Base-by-base conservation (phyloP, 2,329 filamentous ascomycete species). In the Ceratocystis albifundus region DNA sequence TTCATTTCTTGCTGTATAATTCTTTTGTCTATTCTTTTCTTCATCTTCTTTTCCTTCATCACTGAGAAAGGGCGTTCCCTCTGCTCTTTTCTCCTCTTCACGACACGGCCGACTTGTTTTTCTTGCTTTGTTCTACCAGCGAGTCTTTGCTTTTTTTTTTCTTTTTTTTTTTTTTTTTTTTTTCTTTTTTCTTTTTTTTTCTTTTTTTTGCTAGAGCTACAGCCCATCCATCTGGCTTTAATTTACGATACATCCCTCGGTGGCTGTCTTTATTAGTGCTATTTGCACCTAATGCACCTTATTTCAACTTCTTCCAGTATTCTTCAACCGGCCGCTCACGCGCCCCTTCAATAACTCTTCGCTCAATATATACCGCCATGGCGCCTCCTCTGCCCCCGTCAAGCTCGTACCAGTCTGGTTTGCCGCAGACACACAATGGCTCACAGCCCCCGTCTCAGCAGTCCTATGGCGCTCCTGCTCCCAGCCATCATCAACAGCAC, bases 401-500 rank as follows among this genome's bases (percentile, higher is more conserved):
- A 20, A 65, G 46, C 48, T 67, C 64, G 41, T 66, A 68, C 59
- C 62, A 63, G 46, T 22, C 41, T 17, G 48, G 64, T 2, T 59
- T 59, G 55, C 48, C 50, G 15, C 46, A 55, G 20, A 65, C 64
- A 45, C 62, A 67, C 32, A 45, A 62, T 17, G 62, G 64, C 44
- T 62, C 55, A 28, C 66, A 65, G 36, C 20, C 66, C n/a, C 57
- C 61, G 28, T 64, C 63, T 22, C 61, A 65, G 30, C 53, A 45
- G 22, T 22, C 57, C 4, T 68, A 65, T 44, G 30, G 30, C 45
- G 36, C 59, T 12, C 25, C 63, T 48, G 36, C 59, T 25, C 32
- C 63, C 8, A 44, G 55, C 61, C 62, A 63, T 7, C 25, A 46
- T 10, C 66, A 68, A 41, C 55, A 61, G 25, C 66, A 41, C 36